These are phyloP conservation scores for Cyclostephanos tholiformis DNA, from an alignment of 108 stramenopile species.

Conservation along the genomic window DNA sequence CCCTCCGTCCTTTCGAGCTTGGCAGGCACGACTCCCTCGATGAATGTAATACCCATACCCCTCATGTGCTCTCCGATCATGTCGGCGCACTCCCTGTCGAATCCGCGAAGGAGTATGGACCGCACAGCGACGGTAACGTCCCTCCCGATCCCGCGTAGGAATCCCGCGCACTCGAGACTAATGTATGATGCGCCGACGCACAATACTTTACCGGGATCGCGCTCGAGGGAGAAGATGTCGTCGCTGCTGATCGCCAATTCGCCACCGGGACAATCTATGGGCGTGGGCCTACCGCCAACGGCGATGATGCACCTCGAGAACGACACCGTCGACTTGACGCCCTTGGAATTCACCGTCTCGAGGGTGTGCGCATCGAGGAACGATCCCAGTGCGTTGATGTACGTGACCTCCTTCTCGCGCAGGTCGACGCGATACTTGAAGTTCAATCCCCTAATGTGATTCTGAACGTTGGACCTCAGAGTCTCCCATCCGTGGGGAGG, in stretches of 20 bases:
- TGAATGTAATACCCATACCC: conserved; percentile 86
- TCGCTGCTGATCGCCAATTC: conserved; percentile 95
- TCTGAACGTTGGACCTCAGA: conserved; percentile 83
- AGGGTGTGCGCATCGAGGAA: conserved; percentile 89
- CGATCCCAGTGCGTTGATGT: conserved; percentile 88
- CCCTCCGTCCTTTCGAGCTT: conserved; percentile 79
- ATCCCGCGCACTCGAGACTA: conserved; percentile 97
- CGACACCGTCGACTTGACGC: conserved; percentile 63
- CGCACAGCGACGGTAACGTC: conserved; percentile 96
- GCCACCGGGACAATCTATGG: conserved; percentile 82
- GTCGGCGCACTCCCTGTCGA: conserved; percentile 95
- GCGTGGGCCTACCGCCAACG: conserved; percentile 93
- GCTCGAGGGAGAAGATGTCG: conserved; percentile 92
- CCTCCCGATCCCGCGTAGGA: conserved; percentile 89
- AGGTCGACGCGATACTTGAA: conserved; percentile 97
- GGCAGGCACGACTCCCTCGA: conserved; percentile 70
- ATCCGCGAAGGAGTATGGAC: conserved; percentile 93
- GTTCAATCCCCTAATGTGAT: conserved; percentile 95
- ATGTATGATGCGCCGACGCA: conserved; percentile 98
- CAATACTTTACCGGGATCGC: conserved; percentile 92
- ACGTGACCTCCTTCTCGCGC: conserved; percentile 92
- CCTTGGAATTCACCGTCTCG: conserved; percentile 85
- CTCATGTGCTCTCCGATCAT: conserved; percentile 87
- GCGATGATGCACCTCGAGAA: conserved; percentile 91
- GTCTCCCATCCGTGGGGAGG: conserved; percentile 68